Evolutionary conservation across 2,329 filamentous ascomycete genomes (phyloP).

Genomic region (Penicillium sp.): DNA sequence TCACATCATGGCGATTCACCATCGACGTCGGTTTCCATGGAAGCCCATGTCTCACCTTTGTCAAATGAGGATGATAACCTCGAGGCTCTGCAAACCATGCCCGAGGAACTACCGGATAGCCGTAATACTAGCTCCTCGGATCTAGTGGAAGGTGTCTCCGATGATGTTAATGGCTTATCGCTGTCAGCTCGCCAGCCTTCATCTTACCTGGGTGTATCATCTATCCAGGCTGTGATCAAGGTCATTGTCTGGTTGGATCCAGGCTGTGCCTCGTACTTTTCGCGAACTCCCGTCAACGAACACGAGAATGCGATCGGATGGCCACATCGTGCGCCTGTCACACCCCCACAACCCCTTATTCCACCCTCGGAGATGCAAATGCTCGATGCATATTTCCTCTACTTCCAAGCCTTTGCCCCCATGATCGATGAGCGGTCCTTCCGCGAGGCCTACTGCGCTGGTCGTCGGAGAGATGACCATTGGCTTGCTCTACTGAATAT

Average conservation of each 20-base stretch:
- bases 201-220: slow-evolving; percentile 71
- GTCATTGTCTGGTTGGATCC: slow-evolving; percentile 62
- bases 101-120: slow-evolving; percentile 55
- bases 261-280: slow-evolving; percentile 48
- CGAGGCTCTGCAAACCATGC: slow-evolving; percentile 67
- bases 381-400: slow-evolving; percentile 73
- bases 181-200: slow-evolving; percentile 58
- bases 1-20: slow-evolving; percentile 40
- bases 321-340: slow-evolving; percentile 39
- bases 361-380: slow-evolving; percentile 64
- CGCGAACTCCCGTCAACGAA: slow-evolving; percentile 35
- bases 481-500: slow-evolving; percentile 74
- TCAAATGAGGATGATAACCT: slow-evolving; percentile 53
- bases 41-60: slow-evolving; percentile 38
- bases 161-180: slow-evolving; percentile 69
- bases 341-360: slow-evolving; percentile 51
- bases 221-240: slow-evolving; percentile 70
- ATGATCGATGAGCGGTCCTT: slow-evolving; percentile 72
- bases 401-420: slow-evolving; percentile 68
- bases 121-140: slow-evolving; percentile 53
- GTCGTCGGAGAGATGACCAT: slow-evolving; percentile 61
- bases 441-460: slow-evolving; percentile 61
- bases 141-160: slow-evolving; percentile 61
- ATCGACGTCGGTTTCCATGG: slow-evolving; percentile 49
- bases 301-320: slow-evolving; percentile 18